Percentiles rank a stretch among this genome's conserved stretches.
Evolutionary conservation across 805 yeast genomes (phyloP).

Genomic region (Cyberlindnera meyerae): DNA sequence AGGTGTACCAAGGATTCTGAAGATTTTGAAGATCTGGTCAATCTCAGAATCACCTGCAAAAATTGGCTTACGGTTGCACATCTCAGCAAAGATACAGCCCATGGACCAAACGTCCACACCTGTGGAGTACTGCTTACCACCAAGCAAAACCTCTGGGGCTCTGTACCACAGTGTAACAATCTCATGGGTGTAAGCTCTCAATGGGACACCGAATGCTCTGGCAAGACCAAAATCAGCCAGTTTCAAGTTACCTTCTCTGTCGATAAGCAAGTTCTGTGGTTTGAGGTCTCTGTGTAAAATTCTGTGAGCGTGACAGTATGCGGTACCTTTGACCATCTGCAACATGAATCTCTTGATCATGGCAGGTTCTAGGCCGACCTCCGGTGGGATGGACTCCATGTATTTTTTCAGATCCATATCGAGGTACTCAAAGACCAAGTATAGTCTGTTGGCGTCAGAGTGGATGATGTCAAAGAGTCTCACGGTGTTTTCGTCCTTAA

Average conservation of each 20-base stretch:
- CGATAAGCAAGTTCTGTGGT: constrained; percentile 92
- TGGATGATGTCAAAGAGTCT: constrained; percentile 91
- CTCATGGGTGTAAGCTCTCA: constrained; percentile 95
- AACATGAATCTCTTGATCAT: constrained; percentile 90
- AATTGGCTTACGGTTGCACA: constrained; percentile 91
- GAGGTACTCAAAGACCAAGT: constrained; percentile 87
- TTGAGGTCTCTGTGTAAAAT: constrained; percentile 93
- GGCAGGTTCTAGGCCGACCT: constrained; percentile 82
- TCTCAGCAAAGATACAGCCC: constrained; percentile 96
- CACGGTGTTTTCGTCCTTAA: constrained; percentile 91
- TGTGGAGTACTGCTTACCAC: constrained; percentile 95
- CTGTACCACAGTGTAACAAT: constrained; percentile 98
- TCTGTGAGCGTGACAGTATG: constrained; percentile 91
- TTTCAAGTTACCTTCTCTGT: constrained; percentile 91
- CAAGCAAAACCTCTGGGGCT: constrained; percentile 91
- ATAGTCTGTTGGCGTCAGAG: constrained; percentile 86
- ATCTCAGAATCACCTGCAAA: constrained; percentile 98
- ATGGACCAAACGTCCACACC: constrained; percentile 99
- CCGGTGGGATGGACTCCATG: constrained; percentile 92
- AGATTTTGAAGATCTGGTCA: constrained; percentile 92
- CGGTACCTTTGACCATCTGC: constrained; percentile 86
- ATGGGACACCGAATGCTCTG: constrained; percentile 95
- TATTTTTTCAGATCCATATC: constrained; percentile 94
- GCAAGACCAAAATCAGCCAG: constrained; percentile 94
- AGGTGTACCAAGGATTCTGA: constrained; percentile 91